These are phyloP conservation scores for Calocybe gangraenosa DNA, from an alignment of 768 basidiomycete genomes.

Conservation along the genomic window DNA sequence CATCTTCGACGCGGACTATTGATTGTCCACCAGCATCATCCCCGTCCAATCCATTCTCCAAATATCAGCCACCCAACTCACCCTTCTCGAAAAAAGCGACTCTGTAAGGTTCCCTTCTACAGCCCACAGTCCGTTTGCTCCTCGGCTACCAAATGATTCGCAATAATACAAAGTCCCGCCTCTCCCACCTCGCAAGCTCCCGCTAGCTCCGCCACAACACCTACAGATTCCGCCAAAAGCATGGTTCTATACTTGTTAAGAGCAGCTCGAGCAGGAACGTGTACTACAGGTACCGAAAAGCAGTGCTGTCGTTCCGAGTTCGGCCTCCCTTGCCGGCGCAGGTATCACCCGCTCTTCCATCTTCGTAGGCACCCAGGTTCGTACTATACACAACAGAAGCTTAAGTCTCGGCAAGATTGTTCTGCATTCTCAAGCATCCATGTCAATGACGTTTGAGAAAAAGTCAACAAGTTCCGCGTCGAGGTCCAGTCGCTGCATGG, in stretches of 20 bases:
- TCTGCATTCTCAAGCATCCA: too few relatives aligned
- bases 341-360: slow-evolving; percentile 28
- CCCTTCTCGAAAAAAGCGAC: slow-evolving; percentile 10
- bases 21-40: not conserved
- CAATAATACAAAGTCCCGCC: slow-evolving; percentile 31
- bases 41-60: slow-evolving; percentile 8
- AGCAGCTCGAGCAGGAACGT: slow-evolving; percentile 65
- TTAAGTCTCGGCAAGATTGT: too few relatives aligned
- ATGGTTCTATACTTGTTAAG: slow-evolving; percentile 34
- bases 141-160: slow-evolving; percentile 15
- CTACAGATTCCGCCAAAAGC: slow-evolving; percentile 30
- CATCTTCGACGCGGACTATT: not conserved
- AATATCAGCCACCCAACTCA: slow-evolving; percentile 14
- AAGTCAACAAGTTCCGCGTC: not conserved
- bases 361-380: slow-evolving; percentile 29
- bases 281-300: slow-evolving; percentile 71
- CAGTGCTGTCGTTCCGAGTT: slow-evolving; percentile 35
- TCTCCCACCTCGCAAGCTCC: slow-evolving; percentile 45
- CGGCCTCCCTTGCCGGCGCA: slow-evolving; percentile 27
- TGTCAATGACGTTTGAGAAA: too few relatives aligned
- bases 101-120: slow-evolving; percentile 16
- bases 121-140: slow-evolving; percentile 37
- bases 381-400: slow-evolving; percentile 17
- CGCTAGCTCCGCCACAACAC: slow-evolving; percentile 18
- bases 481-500: slow-evolving; percentile 5